Base-by-base conservation (phyloP, 2,329 filamentous ascomycete genomes). In the Colletotrichum agaves region DNA sequence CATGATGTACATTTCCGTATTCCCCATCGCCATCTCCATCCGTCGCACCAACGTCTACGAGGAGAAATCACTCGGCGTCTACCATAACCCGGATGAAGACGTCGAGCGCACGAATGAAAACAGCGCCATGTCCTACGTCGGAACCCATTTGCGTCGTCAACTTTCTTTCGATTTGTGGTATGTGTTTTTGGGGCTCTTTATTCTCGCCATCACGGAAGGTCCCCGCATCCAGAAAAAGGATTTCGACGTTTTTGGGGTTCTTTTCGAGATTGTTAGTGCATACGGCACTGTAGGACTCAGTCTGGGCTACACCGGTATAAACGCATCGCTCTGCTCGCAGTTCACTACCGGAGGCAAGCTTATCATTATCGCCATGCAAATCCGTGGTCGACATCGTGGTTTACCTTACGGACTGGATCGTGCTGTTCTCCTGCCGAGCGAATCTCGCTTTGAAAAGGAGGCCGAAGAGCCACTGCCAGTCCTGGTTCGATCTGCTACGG, bases 1-100 rank as follows among this genome's bases (percentile, higher is more conserved):
- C 78, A 98, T 98, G 96, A 98, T 98, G 96, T 98, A 98, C 79
- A 97, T 98, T 70, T 97, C 94, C 65, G 93, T 98, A 67, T 97
- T 97, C 73, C 95, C 95, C 5, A 97, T 98, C 73, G 95, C 96
- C 76, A 98, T 98, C 74, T 96, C 93, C 6, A 92, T 98, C 73
- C 93, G 95, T 60, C 87, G 93, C 71, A 98, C 95, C 66, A 98
- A 98, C 76, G 95, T 98, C 2, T 98, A 98, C 81, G 95, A 98
- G 79, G 95, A 98, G 76, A 93, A 91, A 71, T 93, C 90, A 0
- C 86, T 96, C 0, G 93, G 93, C 5, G 88, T 97, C 33, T 94
- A 91, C 74, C 82, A 81, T 56, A 81, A 80, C 19, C 75, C 80
- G n/a, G 75, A 81, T 39, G 84, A 85, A 44, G 77, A 81, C 1